phyloP scores from a whole-genome alignment of 2,329 filamentous ascomycete genomes.

The Magnaporthiopsis incrustans region DNA sequence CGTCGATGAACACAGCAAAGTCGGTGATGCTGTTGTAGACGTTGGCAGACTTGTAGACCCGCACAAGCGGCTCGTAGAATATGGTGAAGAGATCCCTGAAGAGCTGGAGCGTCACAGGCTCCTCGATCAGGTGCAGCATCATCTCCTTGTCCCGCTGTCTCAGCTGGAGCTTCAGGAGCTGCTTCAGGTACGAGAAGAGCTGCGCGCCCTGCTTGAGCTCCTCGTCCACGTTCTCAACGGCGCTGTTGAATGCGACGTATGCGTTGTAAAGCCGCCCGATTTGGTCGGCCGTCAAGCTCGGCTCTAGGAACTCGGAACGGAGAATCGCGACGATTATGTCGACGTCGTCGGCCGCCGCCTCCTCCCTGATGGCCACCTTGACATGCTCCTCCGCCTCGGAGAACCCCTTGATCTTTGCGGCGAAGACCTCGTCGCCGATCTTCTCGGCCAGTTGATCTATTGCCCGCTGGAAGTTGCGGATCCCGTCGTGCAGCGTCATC shows the following conservation, averaged over 20 bases:
- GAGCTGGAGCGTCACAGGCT: slow-evolving; percentile 92
- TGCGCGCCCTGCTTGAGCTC: slow-evolving; percentile 85
- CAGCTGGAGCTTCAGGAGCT: slow-evolving; percentile 84
- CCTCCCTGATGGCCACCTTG: slow-evolving; percentile 65
- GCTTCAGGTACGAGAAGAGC: slow-evolving; percentile 90
- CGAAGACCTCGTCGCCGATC: slow-evolving; percentile 73
- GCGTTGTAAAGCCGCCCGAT: slow-evolving; percentile 84
- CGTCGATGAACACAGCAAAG: slow-evolving; percentile 86
- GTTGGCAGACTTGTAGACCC: slow-evolving; percentile 97
- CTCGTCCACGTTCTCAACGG: slow-evolving; percentile 82
- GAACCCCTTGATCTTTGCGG: slow-evolving; percentile 74
- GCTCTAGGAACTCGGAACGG: slow-evolving; percentile 67
- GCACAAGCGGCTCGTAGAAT: slow-evolving; percentile 94
- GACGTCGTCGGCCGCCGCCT: slow-evolving; percentile 65
- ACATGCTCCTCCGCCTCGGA: slow-evolving; percentile 65
- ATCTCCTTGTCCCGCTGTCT: slow-evolving; percentile 90
- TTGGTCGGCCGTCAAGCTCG: slow-evolving; percentile 64
- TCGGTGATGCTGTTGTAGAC: slow-evolving; percentile 97
- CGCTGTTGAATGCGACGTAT: slow-evolving; percentile 92
- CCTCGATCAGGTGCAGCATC: slow-evolving; percentile 94
- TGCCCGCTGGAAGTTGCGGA: slow-evolving; percentile 74
- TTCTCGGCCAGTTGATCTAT: slow-evolving; percentile 72
- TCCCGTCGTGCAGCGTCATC: slow-evolving; percentile 83
- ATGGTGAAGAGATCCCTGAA: slow-evolving; percentile 96
- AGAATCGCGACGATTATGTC: slow-evolving; percentile 83